Percentiles rank a stretch among this genome's conserved stretches.
Evolutionary conservation across 371 early-diverging fungal genomes (phyloP).

Genomic region (Actinomortierella ambigua): DNA sequence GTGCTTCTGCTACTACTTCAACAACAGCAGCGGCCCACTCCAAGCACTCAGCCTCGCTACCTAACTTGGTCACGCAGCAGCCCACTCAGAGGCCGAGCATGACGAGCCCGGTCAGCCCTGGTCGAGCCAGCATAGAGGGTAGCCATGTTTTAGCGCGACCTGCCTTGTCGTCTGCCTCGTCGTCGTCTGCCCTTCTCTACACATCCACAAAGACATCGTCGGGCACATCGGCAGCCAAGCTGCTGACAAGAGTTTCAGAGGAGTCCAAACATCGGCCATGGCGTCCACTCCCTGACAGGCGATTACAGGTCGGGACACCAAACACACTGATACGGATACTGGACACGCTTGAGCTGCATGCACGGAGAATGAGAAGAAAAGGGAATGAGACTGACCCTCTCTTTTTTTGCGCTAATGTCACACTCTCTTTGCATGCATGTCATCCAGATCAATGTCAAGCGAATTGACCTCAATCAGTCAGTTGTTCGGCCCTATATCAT

Average conservation of each 20-base stretch:
- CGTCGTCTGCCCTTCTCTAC: too few relatives aligned
- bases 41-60: slow-evolving; percentile 15
- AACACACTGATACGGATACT: not conserved
- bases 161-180: too few relatives aligned
- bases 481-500: slow-evolving; percentile 42
- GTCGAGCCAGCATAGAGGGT: too few relatives aligned
- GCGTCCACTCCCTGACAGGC: slow-evolving; percentile 40
- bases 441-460: slow-evolving; percentile 38
- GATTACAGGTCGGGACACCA: slow-evolving; percentile 25
- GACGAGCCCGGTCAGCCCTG: too few relatives aligned
- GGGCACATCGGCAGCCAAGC: slow-evolving; percentile 13
- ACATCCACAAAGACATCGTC: too few relatives aligned
- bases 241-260: slow-evolving; percentile 35
- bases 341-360: too few relatives aligned
- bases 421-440: not conserved
- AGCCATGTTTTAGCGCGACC: too few relatives aligned
- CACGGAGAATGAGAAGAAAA: too few relatives aligned
- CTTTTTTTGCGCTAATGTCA: not conserved
- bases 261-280: slow-evolving; percentile 43
- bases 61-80: slow-evolving; percentile 38
- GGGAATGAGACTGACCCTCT: not conserved
- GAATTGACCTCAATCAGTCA: slow-evolving; percentile 38
- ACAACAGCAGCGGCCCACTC: not conserved
- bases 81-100: slow-evolving; percentile 4
- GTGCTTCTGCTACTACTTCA: too few relatives aligned